Evolutionary conservation across 768 basidiomycete genomes (phyloP), one percentile per base, ranked within the genome.

Genomic region (Fistulinella prunicolor): DNA sequence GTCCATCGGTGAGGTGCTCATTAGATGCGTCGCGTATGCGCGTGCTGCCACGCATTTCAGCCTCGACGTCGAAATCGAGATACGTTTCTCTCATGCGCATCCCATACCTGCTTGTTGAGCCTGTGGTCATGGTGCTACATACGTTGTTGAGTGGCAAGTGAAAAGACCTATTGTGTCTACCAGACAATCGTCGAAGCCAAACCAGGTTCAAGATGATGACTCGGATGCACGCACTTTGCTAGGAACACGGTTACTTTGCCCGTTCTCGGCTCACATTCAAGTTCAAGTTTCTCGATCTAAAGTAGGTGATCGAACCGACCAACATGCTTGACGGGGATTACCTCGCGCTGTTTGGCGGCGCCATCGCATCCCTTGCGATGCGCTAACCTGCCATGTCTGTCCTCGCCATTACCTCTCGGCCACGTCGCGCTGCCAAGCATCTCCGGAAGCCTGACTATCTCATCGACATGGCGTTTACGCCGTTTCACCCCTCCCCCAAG

Each of bases 51-150:
- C 78, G 0, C 59, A 61, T 47, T 53, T 83, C 36, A 47, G 68
- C 3, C 56, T 72, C 6, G 63, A 54, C 14, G 16, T 69, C 5
- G 71, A 75, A 28, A 82, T 84, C 46, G 61, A 78, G 46, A 80
- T 79, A 14, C 17, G 43, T 49, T 24, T 17, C 9, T 17, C 9
- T 17, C 14, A n/a, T n/a, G n/a, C n/a, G n/a, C n/a, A n/a, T n/a
- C n/a, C n/a, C n/a, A n/a, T n/a, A n/a, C n/a, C n/a, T n/a, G n/a
- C n/a, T n/a, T n/a, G n/a, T n/a, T n/a, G n/a, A n/a, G n/a, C n/a
- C n/a, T n/a, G n/a, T n/a, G n/a, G n/a, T n/a, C n/a, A n/a, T n/a
- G n/a, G n/a, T n/a, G n/a, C n/a, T n/a, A n/a, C n/a, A n/a, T n/a
- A n/a, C n/a, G n/a, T n/a, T n/a, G n/a, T n/a, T n/a, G n/a, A n/a